These are phyloP conservation scores for Mycena galopus DNA, from an alignment of 768 basidiomycete species.

Conservation along the genomic window DNA sequence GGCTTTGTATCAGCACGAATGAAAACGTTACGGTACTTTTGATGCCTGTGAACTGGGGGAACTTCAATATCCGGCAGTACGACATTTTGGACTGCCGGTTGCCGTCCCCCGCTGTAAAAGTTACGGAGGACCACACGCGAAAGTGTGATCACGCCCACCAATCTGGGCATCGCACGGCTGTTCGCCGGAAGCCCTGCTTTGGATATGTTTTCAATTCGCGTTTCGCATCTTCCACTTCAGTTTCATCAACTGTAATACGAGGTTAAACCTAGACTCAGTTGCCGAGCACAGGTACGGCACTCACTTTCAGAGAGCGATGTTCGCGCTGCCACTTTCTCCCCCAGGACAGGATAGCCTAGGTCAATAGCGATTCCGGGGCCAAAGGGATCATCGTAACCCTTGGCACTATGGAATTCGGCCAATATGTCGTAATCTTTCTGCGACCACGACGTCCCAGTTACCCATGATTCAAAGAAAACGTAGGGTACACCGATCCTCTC, in stretches of 20 bases:
- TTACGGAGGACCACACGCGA: neutral
- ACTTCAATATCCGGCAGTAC: slow-evolving; percentile 4
- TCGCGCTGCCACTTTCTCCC: neutral
- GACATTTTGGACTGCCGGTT: slow-evolving; percentile 3
- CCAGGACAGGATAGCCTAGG: slow-evolving; percentile 2
- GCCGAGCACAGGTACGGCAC: neutral
- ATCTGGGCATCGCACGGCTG: neutral
- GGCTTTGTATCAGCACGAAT: neutral
- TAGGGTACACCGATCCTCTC: slow-evolving; percentile 11
- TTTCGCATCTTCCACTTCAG: neutral
- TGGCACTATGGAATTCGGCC: slow-evolving; percentile 6
- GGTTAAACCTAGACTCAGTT: neutral
- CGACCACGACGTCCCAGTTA: slow-evolving; percentile 1
- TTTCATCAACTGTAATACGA: neutral
- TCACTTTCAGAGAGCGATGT: slow-evolving; percentile 6
- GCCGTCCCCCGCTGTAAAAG: neutral
- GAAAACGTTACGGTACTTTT: slow-evolving; percentile 16
- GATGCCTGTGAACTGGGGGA: slow-evolving; percentile 14
- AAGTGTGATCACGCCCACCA: neutral
- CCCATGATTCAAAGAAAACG: slow-evolving; percentile 11
- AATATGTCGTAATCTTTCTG: neutral
- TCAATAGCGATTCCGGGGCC: neutral
- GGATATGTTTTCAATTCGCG: slow-evolving; percentile 1
- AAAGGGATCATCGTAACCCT: neutral
- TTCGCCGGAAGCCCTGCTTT: neutral